Evolutionary conservation across 352 stramenopile genomes (phyloP).

Genomic region (Hyaloperonospora brassicae): DNA sequence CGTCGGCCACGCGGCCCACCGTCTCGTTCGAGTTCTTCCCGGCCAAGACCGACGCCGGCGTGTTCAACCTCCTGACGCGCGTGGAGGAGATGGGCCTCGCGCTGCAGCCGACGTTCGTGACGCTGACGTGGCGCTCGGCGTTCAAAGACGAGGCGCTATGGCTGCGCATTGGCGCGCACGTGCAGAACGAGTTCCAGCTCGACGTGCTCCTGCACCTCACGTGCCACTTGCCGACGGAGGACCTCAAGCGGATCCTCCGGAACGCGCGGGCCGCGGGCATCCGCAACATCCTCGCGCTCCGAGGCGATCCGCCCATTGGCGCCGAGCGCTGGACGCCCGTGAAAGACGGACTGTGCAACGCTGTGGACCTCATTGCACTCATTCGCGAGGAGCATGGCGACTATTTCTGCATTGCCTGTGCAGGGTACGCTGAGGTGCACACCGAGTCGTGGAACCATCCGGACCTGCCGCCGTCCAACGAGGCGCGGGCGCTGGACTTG

Average conservation of each 20-base stretch:
- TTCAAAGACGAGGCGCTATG: conserved; percentile 87
- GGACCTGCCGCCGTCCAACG: conserved; percentile 67
- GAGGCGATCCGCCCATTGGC: conserved; percentile 92
- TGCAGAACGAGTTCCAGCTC: conserved; percentile 82
- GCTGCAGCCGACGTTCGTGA: conserved; percentile 82
- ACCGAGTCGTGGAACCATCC: conserved; percentile 81
- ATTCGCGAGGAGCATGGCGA: conserved; percentile 94
- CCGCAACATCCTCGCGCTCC: conserved; percentile 96
- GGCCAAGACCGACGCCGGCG: conserved; percentile 75
- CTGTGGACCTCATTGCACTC: conserved; percentile 94
- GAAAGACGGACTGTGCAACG: conserved; percentile 89
- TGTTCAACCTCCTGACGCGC: conserved; percentile 79
- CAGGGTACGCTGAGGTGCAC: conserved; percentile 94
- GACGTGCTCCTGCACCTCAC: conserved; percentile 78
- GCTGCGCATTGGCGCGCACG: conserved; percentile 84
- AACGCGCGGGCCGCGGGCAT: conserved; percentile 84
- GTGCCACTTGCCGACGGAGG: conserved; percentile 60
- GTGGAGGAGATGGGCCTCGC: conserved; percentile 83
- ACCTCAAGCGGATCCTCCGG: conserved; percentile 56
- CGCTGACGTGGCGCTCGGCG: conserved; percentile 83
- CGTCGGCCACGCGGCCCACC: conserved; percentile 33
- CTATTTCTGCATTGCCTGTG: conserved; percentile 95
- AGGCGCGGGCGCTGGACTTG: conserved; percentile 86
- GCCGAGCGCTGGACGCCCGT: conserved; percentile 78
- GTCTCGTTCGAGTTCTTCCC: conserved; percentile 86